Evolutionary conservation across 495 filamentous ascomycete species (phyloP).

Genomic region (Aspergillus funiculosus): DNA sequence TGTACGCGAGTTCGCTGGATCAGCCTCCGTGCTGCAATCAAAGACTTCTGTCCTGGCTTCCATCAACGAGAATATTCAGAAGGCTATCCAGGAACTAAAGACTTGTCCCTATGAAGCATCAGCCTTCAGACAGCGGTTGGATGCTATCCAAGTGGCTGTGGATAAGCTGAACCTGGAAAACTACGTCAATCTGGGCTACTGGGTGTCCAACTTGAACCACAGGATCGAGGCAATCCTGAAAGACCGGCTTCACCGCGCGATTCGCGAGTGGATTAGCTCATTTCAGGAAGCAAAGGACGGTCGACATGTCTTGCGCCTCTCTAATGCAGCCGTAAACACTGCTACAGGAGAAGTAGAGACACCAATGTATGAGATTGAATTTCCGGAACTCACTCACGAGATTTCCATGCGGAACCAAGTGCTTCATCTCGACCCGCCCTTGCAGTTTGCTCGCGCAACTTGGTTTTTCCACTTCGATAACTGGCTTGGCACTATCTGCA

Average conservation of each 20-base stretch:
- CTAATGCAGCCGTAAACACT: slow-evolving; percentile 29
- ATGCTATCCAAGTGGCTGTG: slow-evolving; percentile 77
- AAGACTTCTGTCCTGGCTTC: slow-evolving; percentile 73
- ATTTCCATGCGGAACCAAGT: slow-evolving; percentile 95
- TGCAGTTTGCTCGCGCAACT: slow-evolving; percentile 85
- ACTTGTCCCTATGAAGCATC: slow-evolving; percentile 72
- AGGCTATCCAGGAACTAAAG: slow-evolving; percentile 74
- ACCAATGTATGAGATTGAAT: slow-evolving; percentile 51
- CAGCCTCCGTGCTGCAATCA: slow-evolving; percentile 75
- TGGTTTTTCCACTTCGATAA: slow-evolving; percentile 91
- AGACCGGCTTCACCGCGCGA: slow-evolving; percentile 69
- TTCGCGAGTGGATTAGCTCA: slow-evolving; percentile 74
- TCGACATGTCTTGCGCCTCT: slow-evolving; percentile 23
- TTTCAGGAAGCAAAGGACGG: slow-evolving; percentile 59
- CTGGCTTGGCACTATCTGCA: slow-evolving; percentile 89
- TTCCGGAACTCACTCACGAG: slow-evolving; percentile 66
- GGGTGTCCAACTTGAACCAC: slow-evolving; percentile 80
- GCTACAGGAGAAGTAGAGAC: slow-evolving; percentile 36
- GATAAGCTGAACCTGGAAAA: slow-evolving; percentile 94
- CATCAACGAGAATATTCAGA: slow-evolving; percentile 79
- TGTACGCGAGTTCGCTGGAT: slow-evolving; percentile 81
- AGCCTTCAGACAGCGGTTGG: slow-evolving; percentile 72
- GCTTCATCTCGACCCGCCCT: slow-evolving; percentile 87
- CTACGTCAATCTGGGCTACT: slow-evolving; percentile 82
- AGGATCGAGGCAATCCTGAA: slow-evolving; percentile 74